These are phyloP conservation scores for Ophiosphaerella korrae DNA, from an alignment of 2,329 filamentous ascomycete species.

Conservation along the genomic window DNA sequence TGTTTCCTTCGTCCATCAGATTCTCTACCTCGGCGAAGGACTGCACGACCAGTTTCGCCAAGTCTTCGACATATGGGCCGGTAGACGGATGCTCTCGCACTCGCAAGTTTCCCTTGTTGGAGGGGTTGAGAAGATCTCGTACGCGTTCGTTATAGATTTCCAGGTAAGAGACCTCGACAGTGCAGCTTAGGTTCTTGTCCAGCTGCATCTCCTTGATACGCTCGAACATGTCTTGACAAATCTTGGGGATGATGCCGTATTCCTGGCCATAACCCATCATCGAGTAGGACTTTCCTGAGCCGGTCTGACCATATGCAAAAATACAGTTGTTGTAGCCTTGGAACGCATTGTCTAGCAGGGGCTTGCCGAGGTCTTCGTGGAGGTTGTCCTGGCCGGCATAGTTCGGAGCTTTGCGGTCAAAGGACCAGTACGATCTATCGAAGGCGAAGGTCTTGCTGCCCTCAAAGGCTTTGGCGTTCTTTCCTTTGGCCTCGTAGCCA, in stretches of 20 bases:
- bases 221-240: conserved; percentile 97
- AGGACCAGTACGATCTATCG: conserved; percentile 98
- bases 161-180: conserved; percentile 96
- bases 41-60: conserved; percentile 91
- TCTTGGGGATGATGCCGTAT: conserved; percentile 91
- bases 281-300: conserved; percentile 97
- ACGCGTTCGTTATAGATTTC: conserved; percentile 99
- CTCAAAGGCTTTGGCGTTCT: conserved; percentile 69
- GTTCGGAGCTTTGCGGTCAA: conserved; percentile 77
- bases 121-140: conserved; percentile 90
- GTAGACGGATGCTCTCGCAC: conserved; percentile 97
- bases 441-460: conserved; percentile 89
- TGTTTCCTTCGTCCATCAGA: conserved; percentile 99
- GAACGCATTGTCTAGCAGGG: conserved; percentile 96
- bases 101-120: conserved; percentile 94
- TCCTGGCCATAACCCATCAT: conserved; percentile 99
- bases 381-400: conserved; percentile 91
- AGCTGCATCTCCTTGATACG: conserved; percentile 74
- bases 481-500: conserved; percentile 62
- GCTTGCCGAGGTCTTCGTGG: conserved; percentile 84
- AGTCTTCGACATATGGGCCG: conserved; percentile 95
- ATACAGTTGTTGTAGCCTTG: conserved; percentile 99
- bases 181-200: conserved; percentile 81
- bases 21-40: conserved; percentile 96
- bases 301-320: conserved; percentile 97